Conservation (phyloP, 805 yeast species). For the Diddensiella santjacobensis region DNA sequence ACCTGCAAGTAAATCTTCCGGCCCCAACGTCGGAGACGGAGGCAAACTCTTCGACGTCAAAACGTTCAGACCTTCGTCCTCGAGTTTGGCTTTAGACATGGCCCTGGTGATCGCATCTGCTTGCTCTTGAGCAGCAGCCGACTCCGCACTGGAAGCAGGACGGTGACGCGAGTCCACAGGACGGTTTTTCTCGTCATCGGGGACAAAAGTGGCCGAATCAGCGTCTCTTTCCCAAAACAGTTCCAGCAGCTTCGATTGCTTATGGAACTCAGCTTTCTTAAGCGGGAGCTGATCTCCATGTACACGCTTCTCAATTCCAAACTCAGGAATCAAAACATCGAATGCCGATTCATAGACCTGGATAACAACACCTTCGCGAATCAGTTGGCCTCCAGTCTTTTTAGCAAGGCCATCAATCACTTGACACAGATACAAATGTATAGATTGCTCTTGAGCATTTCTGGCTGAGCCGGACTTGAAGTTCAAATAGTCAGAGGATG, state of each 20-base stretch:
- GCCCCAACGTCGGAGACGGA: constrained; percentile 25
- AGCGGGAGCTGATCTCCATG: constrained; percentile 97
- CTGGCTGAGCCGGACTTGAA: constrained; percentile 94
- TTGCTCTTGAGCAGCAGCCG: constrained; percentile 53
- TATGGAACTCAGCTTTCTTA: constrained; percentile 87
- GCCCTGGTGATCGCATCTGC: constrained; percentile 4
- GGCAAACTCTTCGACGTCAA: constrained; percentile 32
- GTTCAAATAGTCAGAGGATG: constrained; percentile 87
- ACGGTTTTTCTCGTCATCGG: constrained; percentile 82
- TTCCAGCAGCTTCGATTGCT: constrained; percentile 61
- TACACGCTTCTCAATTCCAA: constrained; percentile 92
- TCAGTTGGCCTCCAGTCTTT: constrained; percentile 69
- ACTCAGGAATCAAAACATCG: constrained; percentile 87
- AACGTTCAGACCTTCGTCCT: constrained; percentile 8
- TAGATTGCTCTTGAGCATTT: constrained; percentile 90
- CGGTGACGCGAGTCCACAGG: constrained; percentile 40
- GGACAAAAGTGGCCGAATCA: constrained; percentile 86
- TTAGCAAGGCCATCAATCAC: constrained; percentile 70
- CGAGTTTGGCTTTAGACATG: constrained; percentile 15
- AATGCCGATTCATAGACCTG: constrained; percentile 96
- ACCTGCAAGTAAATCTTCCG: constrained; percentile 14
- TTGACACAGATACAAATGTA: constrained; percentile 80
- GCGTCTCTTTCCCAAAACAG: constrained; percentile 90
- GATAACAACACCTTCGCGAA: constrained; percentile 80
- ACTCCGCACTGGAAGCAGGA: constrained; percentile 65